phyloP scores from a whole-genome alignment of 164 flowering plant genomes.

The Dillenia turbinata region DNA sequence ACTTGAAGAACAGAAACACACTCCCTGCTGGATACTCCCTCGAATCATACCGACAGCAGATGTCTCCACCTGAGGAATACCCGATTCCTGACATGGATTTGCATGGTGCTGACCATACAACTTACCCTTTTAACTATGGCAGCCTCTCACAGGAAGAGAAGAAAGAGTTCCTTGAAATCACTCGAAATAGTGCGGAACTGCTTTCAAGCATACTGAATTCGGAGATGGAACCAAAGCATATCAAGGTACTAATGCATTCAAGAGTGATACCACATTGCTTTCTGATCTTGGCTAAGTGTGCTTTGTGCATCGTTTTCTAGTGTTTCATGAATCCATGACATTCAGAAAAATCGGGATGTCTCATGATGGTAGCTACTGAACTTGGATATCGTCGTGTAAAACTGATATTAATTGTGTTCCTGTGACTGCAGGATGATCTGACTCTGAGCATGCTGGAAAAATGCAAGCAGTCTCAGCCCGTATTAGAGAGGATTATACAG shows the following conservation, averaged over 20 bases:
- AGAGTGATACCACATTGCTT: too few species aligned
- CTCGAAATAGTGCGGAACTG: constrained; percentile 72
- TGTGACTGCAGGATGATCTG: constrained; percentile 65
- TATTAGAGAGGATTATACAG: constrained; percentile 63
- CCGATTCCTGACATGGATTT: constrained; percentile 40
- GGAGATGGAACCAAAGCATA: constrained; percentile 33
- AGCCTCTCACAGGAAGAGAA: constrained; percentile 51
- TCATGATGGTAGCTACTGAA: too few species aligned
- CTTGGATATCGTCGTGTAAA: too few species aligned
- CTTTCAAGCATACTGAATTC: constrained; percentile 64
- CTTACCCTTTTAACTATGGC: constrained; percentile 23
- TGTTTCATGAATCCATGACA: too few species aligned
- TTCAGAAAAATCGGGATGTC: too few species aligned
- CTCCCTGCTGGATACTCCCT: constrained; percentile 24
- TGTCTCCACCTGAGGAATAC: constrained; percentile 48
- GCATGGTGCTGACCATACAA: constrained; percentile 17
- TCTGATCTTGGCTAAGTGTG: too few species aligned
- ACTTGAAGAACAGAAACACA: constrained; percentile 39
- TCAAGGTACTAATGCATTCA: constrained; percentile 36
- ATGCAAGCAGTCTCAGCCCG: constrained; percentile 68
- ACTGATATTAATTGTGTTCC: background rate
- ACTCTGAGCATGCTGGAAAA: constrained; percentile 64
- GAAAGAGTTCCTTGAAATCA: constrained; percentile 54
- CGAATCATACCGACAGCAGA: constrained; percentile 44
- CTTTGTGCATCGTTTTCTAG: too few species aligned